Evolutionary conservation across 805 yeast genomes (phyloP).

Genomic region (Candida jianshihensis): DNA sequence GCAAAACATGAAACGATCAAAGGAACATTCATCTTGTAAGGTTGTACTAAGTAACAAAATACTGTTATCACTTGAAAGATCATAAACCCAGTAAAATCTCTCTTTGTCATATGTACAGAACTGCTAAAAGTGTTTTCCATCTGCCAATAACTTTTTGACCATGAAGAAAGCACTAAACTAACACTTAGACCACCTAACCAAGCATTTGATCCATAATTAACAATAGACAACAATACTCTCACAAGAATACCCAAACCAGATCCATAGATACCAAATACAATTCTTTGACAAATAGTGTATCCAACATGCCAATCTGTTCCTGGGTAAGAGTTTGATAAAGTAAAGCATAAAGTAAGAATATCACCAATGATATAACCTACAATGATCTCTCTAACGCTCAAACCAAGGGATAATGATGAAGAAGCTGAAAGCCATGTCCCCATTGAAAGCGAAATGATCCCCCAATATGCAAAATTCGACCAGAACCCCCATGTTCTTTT

Average conservation of each 20-base stretch:
- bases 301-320: conserved; percentile 46
- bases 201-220: conserved; percentile 40
- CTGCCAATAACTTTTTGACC: conserved; percentile 30
- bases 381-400: conserved; percentile 39
- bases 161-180: conserved; percentile 31
- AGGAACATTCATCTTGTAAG: conserved; percentile 20
- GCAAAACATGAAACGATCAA: conserved; percentile 18
- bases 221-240: conserved; percentile 37
- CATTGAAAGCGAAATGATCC: conserved; percentile 35
- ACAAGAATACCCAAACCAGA: conserved; percentile 20
- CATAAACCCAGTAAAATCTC: conserved; percentile 26
- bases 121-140: conserved; percentile 29
- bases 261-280: conserved; percentile 31
- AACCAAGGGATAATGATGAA: conserved; percentile 37
- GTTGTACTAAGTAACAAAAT: conserved; percentile 18
- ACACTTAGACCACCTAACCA: conserved; percentile 39
- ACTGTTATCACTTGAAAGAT: conserved; percentile 28
- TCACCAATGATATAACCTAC: conserved; percentile 39
- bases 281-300: conserved; percentile 18
- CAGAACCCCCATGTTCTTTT: conserved; percentile 34
- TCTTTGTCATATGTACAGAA: conserved; percentile 23
- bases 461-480: conserved; percentile 39
- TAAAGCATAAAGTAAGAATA: conserved; percentile 34
- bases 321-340: conserved; percentile 40
- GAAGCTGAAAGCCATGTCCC: conserved; percentile 41